Evolutionary conservation across 352 stramenopile genomes (phyloP), one percentile per base, ranked within the genome.

Genomic region (Phytophthora palmivora): DNA sequence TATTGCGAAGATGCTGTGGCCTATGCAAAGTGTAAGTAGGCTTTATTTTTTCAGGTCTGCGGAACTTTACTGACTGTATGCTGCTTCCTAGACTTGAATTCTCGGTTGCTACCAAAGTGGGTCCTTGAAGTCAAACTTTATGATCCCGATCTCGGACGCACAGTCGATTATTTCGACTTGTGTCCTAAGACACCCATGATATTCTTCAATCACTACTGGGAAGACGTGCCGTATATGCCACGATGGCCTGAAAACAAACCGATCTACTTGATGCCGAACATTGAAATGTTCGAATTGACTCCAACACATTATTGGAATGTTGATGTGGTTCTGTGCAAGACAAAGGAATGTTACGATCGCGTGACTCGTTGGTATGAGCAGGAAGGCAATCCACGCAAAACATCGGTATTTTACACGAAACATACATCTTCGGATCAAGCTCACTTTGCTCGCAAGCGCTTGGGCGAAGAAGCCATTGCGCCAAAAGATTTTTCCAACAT

Each of bases 181-280:
- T 88, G 79, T 15, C 76, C 76, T 5, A 65, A 53, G 22, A 87
- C 70, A 4, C 68, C 74, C 9, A 53, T 88, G 58, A 52, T 88
- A 6, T 82, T 88, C 48, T 72, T 88, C 21, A 88, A 88, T 46
- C 79, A 86, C 41, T 84, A 88, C 48, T 88, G 76, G 79, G 45
- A 78, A 12, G 62, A 18, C 6, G 32, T 76, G 1, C 57, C 47
- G 7, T 32, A 43, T 2, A 38, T 39, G 24, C 33, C 60, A 7
- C 38, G 42, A 1, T 81, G 72, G 60, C 71, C 70, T 1, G 55
- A 68, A 30, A 26, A 64, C 8, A 88, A 86, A 30, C 65, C 74
- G 0, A 26, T 88, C 21, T 88, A 79, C 37, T 19, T 80, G 2
- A 83, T 80, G 67, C 74, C 74, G 5, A 82, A 82, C 43, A 79